Percentiles rank a stretch among this genome's conserved stretches.
Evolutionary conservation across 441 rosid species (phyloP).

Genomic region (Corymbia citriodora): DNA sequence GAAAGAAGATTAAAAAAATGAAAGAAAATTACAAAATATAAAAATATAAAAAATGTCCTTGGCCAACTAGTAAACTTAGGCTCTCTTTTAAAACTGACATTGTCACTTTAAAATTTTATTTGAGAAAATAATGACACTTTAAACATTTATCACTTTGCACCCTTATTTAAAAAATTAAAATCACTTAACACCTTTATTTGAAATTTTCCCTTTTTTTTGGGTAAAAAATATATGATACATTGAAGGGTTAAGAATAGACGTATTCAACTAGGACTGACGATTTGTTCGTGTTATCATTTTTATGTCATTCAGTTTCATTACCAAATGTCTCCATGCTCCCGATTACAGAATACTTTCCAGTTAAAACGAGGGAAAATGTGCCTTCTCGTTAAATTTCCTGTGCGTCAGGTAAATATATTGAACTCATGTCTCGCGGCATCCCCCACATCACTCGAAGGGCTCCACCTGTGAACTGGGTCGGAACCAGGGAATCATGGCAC

Average conservation of each 20-base stretch:
- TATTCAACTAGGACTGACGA: background rate
- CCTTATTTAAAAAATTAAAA: no score
- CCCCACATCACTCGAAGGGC: slow-evolving; percentile 4
- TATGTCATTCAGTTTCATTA: background rate
- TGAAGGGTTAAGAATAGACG: background rate
- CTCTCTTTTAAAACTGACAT: no score
- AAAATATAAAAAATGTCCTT: no score
- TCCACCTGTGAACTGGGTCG: slow-evolving; percentile 33
- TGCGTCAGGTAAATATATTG: accelerated
- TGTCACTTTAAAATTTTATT: no score
- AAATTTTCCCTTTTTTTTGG: no score
- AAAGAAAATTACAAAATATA: no score
- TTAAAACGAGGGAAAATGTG: background rate
- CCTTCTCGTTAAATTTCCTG: background rate
- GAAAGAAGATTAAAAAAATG: no score
- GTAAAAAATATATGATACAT: background rate
- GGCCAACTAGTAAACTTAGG: no score
- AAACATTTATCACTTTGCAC: no score
- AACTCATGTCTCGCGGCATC: background rate
- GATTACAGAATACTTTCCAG: background rate
- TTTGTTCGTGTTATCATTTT: background rate
- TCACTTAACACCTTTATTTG: no score
- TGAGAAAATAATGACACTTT: no score
- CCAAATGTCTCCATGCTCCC: background rate
- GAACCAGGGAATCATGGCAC: slow-evolving; percentile 85